These are phyloP conservation scores for Euptelea pleiosperma DNA, from an alignment of 164 flowering plant species.

Conservation along the genomic window DNA sequence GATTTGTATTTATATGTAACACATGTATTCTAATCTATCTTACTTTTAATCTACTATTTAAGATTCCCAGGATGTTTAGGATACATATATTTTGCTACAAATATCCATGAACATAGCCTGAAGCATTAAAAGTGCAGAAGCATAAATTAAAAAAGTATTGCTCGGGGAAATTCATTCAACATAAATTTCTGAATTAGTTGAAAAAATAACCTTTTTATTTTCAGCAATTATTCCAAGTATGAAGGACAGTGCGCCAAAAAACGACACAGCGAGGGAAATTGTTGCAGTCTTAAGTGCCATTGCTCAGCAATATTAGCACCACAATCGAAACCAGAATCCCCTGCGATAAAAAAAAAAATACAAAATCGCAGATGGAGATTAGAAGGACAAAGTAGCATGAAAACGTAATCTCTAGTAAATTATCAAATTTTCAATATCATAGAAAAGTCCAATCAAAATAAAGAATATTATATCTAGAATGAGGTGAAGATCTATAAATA, in stretches of 20 bases:
- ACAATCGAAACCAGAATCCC: not conserved
- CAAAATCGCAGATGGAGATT: not conserved
- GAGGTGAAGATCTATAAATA: no score
- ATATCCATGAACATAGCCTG: not conserved
- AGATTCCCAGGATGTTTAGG: no score
- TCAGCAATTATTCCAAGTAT: conserved; percentile 63
- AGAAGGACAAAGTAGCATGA: no score
- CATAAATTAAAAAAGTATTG: not conserved
- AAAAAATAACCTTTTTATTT: conserved; percentile 51
- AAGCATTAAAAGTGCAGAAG: not conserved
- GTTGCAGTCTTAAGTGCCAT: conserved; percentile 28
- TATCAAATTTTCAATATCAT: no score
- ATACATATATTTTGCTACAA: not conserved
- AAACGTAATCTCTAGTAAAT: no score
- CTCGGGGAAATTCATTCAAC: no score
- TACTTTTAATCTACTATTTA: no score
- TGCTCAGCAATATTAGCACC: not conserved
- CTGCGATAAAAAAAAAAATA: conserved; percentile 8
- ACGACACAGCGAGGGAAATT: conserved; percentile 35
- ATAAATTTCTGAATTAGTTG: not conserved
- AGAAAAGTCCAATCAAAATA: no score
- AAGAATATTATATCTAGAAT: no score
- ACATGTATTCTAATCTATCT: no score
- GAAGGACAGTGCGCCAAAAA: conserved; percentile 45
- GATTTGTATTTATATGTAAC: no score